A percentile compares a stretch with the other conserved stretches of the same genome.
Evolutionary conservation across 2,329 filamentous ascomycete genomes (phyloP).

Genomic region (Penicillium hesseltinei): DNA sequence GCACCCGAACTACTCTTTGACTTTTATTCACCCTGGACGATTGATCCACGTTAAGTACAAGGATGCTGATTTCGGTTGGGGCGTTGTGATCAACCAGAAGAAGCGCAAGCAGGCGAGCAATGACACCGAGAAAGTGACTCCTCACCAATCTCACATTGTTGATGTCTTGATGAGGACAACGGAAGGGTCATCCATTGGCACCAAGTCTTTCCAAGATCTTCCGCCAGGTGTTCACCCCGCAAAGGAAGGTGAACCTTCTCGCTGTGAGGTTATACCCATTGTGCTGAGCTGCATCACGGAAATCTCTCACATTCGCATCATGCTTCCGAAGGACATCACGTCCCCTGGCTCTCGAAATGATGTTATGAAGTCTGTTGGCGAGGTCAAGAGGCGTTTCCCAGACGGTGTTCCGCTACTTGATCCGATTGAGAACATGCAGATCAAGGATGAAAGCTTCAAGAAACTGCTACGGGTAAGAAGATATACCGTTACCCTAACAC

Average conservation of each 20-base stretch:
- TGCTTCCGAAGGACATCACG: slow-evolving; percentile 74
- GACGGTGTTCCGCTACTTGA: slow-evolving; percentile 88
- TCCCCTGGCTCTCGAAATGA: slow-evolving; percentile 66
- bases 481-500: background rate
- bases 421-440: slow-evolving; percentile 94
- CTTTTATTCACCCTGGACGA: slow-evolving; percentile 84
- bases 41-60: slow-evolving; percentile 80
- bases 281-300: slow-evolving; percentile 80
- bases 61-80: slow-evolving; percentile 89
- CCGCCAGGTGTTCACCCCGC: slow-evolving; percentile 62
- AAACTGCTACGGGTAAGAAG: slow-evolving; percentile 66
- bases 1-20: slow-evolving; percentile 80
- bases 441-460: slow-evolving; percentile 89
- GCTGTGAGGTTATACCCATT: slow-evolving; percentile 81
- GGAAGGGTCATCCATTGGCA: slow-evolving; percentile 50
- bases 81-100: slow-evolving; percentile 74
- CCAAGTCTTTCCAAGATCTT: slow-evolving; percentile 63
- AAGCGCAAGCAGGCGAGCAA: slow-evolving; percentile 65
- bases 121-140: slow-evolving; percentile 63
- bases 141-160: slow-evolving; percentile 76
- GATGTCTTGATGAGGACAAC: slow-evolving; percentile 74
- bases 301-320: slow-evolving; percentile 79
- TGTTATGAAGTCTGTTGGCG: slow-evolving; percentile 66
- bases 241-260: slow-evolving; percentile 61
- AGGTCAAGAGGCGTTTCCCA: slow-evolving; percentile 83